Evolutionary conservation across 176 grass and related monocot species (phyloP).

Genomic region (Neostapfia colusana): DNA sequence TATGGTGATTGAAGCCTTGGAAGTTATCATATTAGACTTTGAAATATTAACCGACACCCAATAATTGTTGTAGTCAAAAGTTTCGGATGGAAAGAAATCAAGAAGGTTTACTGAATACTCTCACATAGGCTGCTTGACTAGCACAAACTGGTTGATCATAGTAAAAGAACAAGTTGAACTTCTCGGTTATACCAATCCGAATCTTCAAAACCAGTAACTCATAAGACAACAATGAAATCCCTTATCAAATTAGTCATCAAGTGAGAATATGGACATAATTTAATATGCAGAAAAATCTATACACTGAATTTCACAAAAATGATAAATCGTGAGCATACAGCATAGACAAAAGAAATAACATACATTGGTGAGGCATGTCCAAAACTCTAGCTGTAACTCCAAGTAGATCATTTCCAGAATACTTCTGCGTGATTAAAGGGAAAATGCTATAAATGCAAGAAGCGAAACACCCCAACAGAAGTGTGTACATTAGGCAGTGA

Average conservation of each 20-base stretch:
- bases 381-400: slow-evolving; percentile 90
- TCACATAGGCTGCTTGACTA: slow-evolving; percentile 15
- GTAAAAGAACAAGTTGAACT: slow-evolving; percentile 5
- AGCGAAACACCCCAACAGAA: slow-evolving; percentile 20
- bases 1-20: slow-evolving; percentile 23
- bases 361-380: slow-evolving; percentile 98
- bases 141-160: not conserved
- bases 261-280: slow-evolving; percentile 13
- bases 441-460: slow-evolving; percentile 35
- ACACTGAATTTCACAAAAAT: not conserved
- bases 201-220: not conserved
- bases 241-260: not conserved
- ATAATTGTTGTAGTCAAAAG: not conserved
- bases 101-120: not conserved
- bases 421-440: slow-evolving; percentile 60
- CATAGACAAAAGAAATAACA: slow-evolving; percentile 35
- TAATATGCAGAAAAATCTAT: not conserved
- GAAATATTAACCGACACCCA: not conserved
- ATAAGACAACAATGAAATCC: not conserved
- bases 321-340: not conserved
- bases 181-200: slow-evolving; percentile 6
- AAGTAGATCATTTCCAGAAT: slow-evolving; percentile 94
- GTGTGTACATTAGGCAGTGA: slow-evolving; percentile 10
- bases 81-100: not conserved
- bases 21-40: not conserved